Conservation (phyloP, 139 green algal species). For the Eudorina sp. region DNA sequence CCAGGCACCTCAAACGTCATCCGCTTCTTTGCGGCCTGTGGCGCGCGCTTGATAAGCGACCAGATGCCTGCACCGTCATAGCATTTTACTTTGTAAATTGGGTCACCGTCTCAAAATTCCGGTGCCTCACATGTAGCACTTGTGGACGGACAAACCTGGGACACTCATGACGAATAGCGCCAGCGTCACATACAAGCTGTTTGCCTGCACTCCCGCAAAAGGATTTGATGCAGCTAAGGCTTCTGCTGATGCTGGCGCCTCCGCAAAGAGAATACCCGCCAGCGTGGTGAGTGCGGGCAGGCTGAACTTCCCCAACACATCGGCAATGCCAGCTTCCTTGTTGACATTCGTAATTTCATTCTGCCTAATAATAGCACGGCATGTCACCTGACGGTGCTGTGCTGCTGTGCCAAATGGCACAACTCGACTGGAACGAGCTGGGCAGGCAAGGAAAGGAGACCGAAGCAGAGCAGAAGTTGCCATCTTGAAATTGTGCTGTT, state of each 20-base stretch:
- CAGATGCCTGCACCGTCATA: constrained; percentile 77
- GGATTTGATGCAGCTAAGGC: constrained; percentile 31
- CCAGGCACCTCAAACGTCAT: constrained; percentile 87
- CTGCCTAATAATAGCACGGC: neutral
- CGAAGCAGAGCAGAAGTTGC: neutral
- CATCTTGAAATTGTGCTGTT: neutral
- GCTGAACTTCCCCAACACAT: neutral
- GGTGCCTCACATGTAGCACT: neutral
- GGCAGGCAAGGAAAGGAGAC: neutral
- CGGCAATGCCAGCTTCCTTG: neutral
- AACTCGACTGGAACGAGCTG: neutral
- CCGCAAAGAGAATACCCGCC: neutral
- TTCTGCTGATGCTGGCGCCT: constrained; percentile 3
- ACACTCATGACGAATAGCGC: constrained; percentile 86
- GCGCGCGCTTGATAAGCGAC: constrained; percentile 92
- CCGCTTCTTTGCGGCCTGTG: constrained; percentile 82
- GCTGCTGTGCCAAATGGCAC: constrained; percentile 1
- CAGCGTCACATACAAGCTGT: constrained; percentile 89
- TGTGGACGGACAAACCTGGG: constrained; percentile 42
- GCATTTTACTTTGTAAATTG: neutral
- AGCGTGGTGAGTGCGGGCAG: constrained; percentile 16
- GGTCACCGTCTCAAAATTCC: neutral
- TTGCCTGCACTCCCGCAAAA: constrained; percentile 60
- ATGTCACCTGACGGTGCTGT: neutral
- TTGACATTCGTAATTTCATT: neutral